Percentiles rank a stretch among this genome's conserved stretches.
phyloP scores from a whole-genome alignment of 768 basidiomycete genomes.

The Phaeotremella fagi region DNA sequence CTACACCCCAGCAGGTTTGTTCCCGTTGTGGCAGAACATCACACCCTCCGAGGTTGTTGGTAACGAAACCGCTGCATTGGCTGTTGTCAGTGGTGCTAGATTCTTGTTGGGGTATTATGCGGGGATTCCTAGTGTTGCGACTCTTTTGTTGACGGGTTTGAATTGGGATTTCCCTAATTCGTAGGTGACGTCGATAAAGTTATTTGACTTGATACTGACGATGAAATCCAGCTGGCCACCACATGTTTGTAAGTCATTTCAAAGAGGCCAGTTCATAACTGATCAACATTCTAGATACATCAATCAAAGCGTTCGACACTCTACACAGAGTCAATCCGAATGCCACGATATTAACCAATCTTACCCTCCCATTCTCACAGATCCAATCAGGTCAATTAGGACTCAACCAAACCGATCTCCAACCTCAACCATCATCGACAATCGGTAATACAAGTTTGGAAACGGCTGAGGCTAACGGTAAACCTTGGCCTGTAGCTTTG shows the following conservation, averaged over 20 bases:
- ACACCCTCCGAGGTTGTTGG: slow-evolving; percentile 65
- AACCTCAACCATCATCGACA: slow-evolving; percentile 58
- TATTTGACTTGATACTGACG: slow-evolving; percentile 59
- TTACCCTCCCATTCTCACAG: slow-evolving; percentile 57
- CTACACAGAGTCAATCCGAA: slow-evolving; percentile 69
- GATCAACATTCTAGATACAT: slow-evolving; percentile 54
- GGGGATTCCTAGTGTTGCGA: slow-evolving; percentile 70
- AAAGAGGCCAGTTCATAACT: too few relatives aligned
- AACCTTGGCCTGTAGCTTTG: slow-evolving; percentile 52
- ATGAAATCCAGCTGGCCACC: slow-evolving; percentile 38
- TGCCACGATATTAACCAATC: slow-evolving; percentile 54
- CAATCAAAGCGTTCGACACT: slow-evolving; percentile 67
- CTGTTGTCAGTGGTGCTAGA: slow-evolving; percentile 68
- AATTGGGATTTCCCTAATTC: slow-evolving; percentile 82
- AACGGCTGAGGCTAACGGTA: slow-evolving; percentile 55
- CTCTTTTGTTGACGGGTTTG: slow-evolving; percentile 69
- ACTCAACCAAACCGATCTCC: slow-evolving; percentile 64
- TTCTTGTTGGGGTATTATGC: slow-evolving; percentile 61
- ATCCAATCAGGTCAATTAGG: slow-evolving; percentile 78
- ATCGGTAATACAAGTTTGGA: slow-evolving; percentile 53
- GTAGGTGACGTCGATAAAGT: slow-evolving; percentile 54
- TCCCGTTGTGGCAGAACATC: slow-evolving; percentile 82
- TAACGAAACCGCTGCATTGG: slow-evolving; percentile 61
- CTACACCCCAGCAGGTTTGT: slow-evolving; percentile 61
- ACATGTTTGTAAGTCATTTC: slow-evolving; percentile 30